These are phyloP conservation scores for Anaeromyces robustus DNA, from an alignment of 192 early-diverging fungal species.

Conservation along the genomic window DNA sequence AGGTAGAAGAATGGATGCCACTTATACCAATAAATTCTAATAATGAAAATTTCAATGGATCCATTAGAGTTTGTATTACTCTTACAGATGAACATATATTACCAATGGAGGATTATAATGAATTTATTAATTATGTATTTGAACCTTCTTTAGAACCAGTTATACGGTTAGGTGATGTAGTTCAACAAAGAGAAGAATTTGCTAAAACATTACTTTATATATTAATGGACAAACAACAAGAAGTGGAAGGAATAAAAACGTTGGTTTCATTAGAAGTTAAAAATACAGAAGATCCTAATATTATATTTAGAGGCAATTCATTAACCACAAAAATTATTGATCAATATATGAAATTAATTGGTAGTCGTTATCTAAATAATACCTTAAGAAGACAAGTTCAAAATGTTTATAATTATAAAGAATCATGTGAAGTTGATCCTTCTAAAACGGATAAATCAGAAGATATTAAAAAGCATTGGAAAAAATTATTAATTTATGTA, in stretches of 20 bases:
- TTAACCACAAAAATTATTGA: background rate
- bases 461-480: background rate
- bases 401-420: background rate
- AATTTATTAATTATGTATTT: background rate
- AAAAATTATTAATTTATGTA: background rate
- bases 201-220: background rate
- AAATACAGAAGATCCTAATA: background rate
- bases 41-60: background rate
- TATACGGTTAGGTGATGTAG: background rate
- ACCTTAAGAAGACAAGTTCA: background rate
- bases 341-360: background rate
- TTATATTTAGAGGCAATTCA: background rate
- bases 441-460: background rate
- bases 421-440: background rate
- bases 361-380: background rate
- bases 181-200: background rate
- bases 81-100: background rate
- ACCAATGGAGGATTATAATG: background rate
- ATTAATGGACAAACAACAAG: background rate
- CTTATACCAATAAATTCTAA: background rate
- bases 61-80: background rate
- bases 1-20: background rate
- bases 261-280: background rate
- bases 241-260: background rate
- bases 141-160: background rate